phyloP scores from a whole-genome alignment of 163 green algal genomes.

The Chlamydomonas reinhardtii region DNA sequence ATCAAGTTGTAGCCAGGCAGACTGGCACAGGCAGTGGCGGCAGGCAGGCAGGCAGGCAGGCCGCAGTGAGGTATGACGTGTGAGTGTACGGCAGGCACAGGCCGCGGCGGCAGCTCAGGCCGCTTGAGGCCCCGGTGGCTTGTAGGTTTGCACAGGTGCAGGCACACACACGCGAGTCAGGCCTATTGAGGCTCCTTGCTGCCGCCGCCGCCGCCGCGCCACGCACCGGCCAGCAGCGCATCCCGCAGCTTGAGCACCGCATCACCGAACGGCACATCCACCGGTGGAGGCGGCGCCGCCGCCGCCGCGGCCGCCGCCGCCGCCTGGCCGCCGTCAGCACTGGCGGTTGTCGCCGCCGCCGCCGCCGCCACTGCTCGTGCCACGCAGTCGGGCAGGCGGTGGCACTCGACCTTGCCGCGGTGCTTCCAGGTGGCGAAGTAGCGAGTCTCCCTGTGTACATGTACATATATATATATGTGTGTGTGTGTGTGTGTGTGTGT shows the following conservation, averaged over 20 bases:
- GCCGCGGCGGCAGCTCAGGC: no score
- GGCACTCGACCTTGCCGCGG: constrained; percentile 73
- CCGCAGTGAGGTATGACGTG: no score
- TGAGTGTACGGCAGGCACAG: no score
- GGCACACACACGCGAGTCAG: no score
- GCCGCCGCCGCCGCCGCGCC: no score
- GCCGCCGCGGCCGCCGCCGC: not conserved
- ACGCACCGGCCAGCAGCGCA: constrained; percentile 75
- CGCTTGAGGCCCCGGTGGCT: no score
- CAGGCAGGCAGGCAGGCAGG: no score
- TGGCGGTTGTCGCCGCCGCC: constrained; percentile 67
- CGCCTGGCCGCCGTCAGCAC: constrained; percentile 59
- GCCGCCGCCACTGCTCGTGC: constrained; percentile 10
- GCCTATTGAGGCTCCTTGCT: no score
- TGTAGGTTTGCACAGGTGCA: not conserved
- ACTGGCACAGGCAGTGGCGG: no score
- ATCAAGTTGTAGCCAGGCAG: no score
- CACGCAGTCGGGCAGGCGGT: constrained; percentile 80
- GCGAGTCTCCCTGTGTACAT: not conserved
- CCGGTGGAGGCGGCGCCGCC: not conserved
- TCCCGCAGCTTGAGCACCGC: constrained; percentile 75
- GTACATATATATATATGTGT: no score
- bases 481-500: no score
- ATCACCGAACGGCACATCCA: constrained; percentile 81
- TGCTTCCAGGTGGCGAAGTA: constrained; percentile 93